A percentile compares a stretch with the other conserved stretches of the same genome.
Evolutionary conservation across 1,139 yeast species (phyloP).

Genomic region (Magnusiomyces magnusii): DNA sequence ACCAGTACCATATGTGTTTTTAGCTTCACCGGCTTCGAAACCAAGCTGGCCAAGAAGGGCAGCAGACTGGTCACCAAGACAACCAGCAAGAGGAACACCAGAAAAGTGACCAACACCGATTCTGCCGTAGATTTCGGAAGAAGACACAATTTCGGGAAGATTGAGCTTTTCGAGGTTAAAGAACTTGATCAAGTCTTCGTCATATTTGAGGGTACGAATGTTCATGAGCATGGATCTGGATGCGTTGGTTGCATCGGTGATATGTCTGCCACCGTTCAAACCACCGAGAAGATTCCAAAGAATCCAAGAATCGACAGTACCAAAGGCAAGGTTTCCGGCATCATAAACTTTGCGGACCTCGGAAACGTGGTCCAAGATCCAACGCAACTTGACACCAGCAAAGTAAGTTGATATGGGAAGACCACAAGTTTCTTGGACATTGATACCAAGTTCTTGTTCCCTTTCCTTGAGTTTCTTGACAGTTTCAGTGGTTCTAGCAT

Average conservation of each 20-base stretch:
- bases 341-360: slow-evolving; percentile 65
- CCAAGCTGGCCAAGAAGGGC: slow-evolving; percentile 93
- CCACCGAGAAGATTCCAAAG: slow-evolving; percentile 77
- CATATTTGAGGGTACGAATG: slow-evolving; percentile 67
- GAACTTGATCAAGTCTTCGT: slow-evolving; percentile 63
- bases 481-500: slow-evolving; percentile 73
- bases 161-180: slow-evolving; percentile 65
- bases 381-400: slow-evolving; percentile 81
- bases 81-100: slow-evolving; percentile 76
- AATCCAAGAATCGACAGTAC: slow-evolving; percentile 94
- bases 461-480: slow-evolving; percentile 57
- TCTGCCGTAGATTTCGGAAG: slow-evolving; percentile 72
- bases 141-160: slow-evolving; percentile 74
- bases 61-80: slow-evolving; percentile 92
- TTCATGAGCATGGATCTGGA: slow-evolving; percentile 89
- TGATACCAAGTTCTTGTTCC: slow-evolving; percentile 39
- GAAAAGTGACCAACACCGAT: slow-evolving; percentile 30
- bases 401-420: slow-evolving; percentile 87
- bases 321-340: slow-evolving; percentile 74
- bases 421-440: slow-evolving; percentile 62
- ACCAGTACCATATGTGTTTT: slow-evolving; percentile 98
- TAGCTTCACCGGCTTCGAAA: slow-evolving; percentile 74
- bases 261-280: slow-evolving; percentile 42
- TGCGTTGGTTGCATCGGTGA: slow-evolving; percentile 88
- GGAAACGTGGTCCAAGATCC: slow-evolving; percentile 80